phyloP scores from a whole-genome alignment of 2,329 filamentous ascomycete species.

The Dothistroma pini region DNA sequence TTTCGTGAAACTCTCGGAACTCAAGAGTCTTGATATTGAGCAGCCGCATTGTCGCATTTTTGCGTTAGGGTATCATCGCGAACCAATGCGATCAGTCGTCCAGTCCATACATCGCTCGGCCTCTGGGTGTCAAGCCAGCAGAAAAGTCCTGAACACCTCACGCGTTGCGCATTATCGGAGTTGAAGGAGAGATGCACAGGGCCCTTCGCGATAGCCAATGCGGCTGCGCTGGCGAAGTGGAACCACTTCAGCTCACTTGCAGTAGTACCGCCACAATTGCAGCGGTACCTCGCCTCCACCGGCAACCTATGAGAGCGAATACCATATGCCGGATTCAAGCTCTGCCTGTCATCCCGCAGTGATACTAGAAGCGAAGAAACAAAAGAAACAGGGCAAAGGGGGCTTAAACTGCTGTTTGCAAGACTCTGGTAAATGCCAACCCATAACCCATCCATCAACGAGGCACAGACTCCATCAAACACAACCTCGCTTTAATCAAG shows the following conservation, averaged over 20 bases:
- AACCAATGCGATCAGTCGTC: no score
- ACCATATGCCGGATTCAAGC: no score
- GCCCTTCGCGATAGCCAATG: not conserved
- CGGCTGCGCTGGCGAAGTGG: not conserved
- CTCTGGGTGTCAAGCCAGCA: no score
- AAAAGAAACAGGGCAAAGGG: no score
- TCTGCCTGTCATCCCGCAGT: no score
- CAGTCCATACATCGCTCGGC: no score
- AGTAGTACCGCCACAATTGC: not conserved
- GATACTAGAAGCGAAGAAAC: no score
- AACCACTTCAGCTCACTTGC: not conserved
- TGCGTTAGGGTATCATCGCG: not conserved
- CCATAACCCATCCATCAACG: not conserved
- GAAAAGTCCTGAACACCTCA: no score
- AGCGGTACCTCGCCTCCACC: not conserved
- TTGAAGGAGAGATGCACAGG: no score
- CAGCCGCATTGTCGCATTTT: conserved; percentile 4
- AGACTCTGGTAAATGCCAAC: not conserved
- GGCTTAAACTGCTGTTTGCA: not conserved
- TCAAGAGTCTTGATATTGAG: conserved; percentile 10
- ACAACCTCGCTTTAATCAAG: not conserved
- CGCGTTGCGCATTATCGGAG: no score
- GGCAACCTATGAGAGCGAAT: no score
- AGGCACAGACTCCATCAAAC: not conserved
- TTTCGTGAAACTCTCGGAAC: conserved; percentile 5